Conservation (phyloP, 495 filamentous ascomycete genomes). For the Choiromyces venosus region DNA sequence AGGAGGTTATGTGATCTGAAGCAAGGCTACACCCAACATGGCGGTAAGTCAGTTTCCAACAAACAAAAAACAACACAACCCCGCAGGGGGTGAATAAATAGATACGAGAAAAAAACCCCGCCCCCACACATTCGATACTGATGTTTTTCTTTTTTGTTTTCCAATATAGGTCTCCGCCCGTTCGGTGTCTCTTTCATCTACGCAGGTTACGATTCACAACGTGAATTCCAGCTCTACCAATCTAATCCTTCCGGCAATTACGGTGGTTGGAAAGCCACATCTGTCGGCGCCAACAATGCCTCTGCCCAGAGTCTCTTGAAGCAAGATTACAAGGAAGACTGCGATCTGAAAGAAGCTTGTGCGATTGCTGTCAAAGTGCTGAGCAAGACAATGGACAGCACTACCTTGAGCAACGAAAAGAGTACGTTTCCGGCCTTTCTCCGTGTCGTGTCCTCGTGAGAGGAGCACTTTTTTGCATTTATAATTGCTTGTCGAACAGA, state of each 20-base stretch:
- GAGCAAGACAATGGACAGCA: slow-evolving; percentile 99
- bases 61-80: slow-evolving; percentile 16
- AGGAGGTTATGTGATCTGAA: slow-evolving; percentile 95
- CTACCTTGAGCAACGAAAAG: slow-evolving; percentile 97
- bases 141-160: slow-evolving; percentile 5
- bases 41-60: slow-evolving; percentile 46
- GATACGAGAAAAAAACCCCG: slow-evolving; percentile 7
- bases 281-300: slow-evolving; percentile 95
- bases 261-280: slow-evolving; percentile 98
- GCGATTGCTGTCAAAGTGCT: slow-evolving; percentile 96
- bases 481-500: background rate
- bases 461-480: background rate
- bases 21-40: slow-evolving; percentile 99
- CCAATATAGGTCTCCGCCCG: slow-evolving; percentile 66
- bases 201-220: slow-evolving; percentile 88
- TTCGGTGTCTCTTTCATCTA: slow-evolving; percentile 99
- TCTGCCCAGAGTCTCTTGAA: slow-evolving; percentile 96
- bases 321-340: slow-evolving; percentile 99
- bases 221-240: slow-evolving; percentile 98
- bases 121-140: slow-evolving; percentile 21
- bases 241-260: slow-evolving; percentile 99
- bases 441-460: slow-evolving; percentile 3
- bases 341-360: slow-evolving; percentile 90
- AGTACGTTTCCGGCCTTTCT: slow-evolving; percentile 54
- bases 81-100: slow-evolving; percentile 16